phyloP scores from a whole-genome alignment of 371 early-diverging fungal genomes.

The Catenaria anguillulae region DNA sequence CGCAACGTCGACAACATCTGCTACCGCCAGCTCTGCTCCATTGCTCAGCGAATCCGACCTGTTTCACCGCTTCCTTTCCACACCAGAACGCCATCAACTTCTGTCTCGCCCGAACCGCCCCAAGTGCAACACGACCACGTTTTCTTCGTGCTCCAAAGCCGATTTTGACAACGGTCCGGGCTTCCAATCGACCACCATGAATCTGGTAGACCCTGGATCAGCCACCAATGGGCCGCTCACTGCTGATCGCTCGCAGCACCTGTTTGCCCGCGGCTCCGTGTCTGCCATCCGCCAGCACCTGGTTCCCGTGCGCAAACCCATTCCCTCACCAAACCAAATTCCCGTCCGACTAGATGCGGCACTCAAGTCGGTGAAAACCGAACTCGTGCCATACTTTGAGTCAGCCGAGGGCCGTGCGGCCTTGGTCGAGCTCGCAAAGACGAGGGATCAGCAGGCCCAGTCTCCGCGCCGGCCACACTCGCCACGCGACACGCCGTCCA shows the following conservation, averaged over 20 bases:
- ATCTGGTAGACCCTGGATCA: no score
- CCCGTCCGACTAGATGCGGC: not conserved
- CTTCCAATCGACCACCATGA: no score
- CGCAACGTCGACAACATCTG: not conserved
- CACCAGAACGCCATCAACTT: not conserved
- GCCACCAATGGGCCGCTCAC: no score
- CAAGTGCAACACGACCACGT: no score
- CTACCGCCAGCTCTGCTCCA: not conserved
- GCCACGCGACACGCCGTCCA: not conserved
- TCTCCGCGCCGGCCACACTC: no score
- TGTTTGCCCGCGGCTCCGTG: not conserved
- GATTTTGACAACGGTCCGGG: no score
- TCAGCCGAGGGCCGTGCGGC: not conserved
- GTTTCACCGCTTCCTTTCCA: not conserved
- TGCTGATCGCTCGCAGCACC: no score
- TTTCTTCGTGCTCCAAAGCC: no score
- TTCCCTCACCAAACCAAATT: not conserved
- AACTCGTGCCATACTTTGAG: not conserved
- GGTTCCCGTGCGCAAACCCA: not conserved
- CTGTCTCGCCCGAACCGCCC: no score
- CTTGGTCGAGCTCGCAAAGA: not conserved
- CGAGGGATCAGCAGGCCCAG: not conserved
- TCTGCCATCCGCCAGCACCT: not conserved
- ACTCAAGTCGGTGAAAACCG: not conserved
- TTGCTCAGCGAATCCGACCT: not conserved